Percentiles rank a stretch among this genome's conserved stretches.
phyloP scores from a whole-genome alignment of 2,329 filamentous ascomycete species.

The Diaporthe sp. region DNA sequence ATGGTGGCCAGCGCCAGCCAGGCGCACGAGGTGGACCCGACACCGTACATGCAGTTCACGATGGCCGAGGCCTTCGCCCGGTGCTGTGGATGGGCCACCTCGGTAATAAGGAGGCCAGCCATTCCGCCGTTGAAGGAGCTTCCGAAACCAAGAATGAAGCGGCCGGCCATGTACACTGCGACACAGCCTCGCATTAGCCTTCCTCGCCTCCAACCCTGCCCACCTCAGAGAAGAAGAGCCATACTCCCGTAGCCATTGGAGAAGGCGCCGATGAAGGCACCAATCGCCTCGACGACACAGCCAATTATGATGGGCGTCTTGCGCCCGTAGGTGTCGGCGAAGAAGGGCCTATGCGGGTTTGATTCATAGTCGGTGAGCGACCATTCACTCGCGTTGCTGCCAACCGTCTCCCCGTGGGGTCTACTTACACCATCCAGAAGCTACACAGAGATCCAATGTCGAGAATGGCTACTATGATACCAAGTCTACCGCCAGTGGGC shows the following conservation, averaged over 20 bases:
- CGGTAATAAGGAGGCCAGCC: constrained; percentile 70
- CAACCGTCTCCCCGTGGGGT: not conserved
- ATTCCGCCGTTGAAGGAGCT: constrained; percentile 54
- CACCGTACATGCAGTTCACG: constrained; percentile 73
- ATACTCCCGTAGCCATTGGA: constrained; percentile 59
- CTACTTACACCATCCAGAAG: constrained; percentile 54
- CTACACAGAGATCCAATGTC: constrained; percentile 64
- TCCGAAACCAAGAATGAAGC: constrained; percentile 77
- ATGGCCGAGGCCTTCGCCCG: constrained; percentile 75
- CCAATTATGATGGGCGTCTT: constrained; percentile 59
- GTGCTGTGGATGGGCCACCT: constrained; percentile 78
- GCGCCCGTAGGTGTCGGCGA: constrained; percentile 60
- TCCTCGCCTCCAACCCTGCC: not conserved
- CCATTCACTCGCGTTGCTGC: not conserved
- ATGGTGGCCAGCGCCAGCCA: constrained; percentile 30
- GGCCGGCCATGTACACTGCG: constrained; percentile 70
- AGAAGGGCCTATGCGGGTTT: constrained; percentile 51
- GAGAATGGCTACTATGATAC: constrained; percentile 66
- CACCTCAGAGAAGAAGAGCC: constrained; percentile 41
- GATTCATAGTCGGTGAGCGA: not conserved
- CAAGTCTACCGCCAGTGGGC: constrained; percentile 58
- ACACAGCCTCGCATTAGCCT: constrained; percentile 38
- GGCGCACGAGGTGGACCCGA: constrained; percentile 22
- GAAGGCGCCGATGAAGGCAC: constrained; percentile 59
- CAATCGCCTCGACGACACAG: constrained; percentile 62